Percentiles rank a stretch among this genome's conserved stretches.
Conservation (phyloP, 495 filamentous ascomycete genomes). For the Barbatosphaeria neglecta region DNA sequence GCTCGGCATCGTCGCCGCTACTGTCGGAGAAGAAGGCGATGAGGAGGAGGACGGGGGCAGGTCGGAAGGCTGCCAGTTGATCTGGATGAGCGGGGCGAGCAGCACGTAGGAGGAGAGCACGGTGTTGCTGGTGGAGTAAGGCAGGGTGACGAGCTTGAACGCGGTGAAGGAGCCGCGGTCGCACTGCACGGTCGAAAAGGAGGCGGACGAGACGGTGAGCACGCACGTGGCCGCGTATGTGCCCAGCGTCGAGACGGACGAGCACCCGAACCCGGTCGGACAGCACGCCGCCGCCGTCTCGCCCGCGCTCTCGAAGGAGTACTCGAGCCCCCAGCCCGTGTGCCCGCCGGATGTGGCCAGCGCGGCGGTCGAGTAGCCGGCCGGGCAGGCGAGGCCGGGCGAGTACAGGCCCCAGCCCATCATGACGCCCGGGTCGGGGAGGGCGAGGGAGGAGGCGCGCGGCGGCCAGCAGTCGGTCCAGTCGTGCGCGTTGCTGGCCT, state of each 20-base stretch:
- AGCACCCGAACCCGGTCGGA: slow-evolving; percentile 1
- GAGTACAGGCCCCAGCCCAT: slow-evolving; percentile 13
- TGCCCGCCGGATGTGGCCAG: slow-evolving; percentile 3
- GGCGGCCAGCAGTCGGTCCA: slow-evolving; percentile 11
- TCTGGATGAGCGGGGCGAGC: not conserved
- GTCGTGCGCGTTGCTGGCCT: not conserved
- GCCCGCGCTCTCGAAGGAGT: slow-evolving; percentile 2
- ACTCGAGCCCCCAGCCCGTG: slow-evolving; percentile 7
- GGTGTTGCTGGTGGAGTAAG: not conserved
- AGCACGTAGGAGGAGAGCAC: not conserved
- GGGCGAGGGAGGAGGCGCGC: not conserved
- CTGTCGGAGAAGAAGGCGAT: no score
- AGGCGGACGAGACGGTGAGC: slow-evolving; percentile 2
- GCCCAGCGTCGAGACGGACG: not conserved
- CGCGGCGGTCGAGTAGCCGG: slow-evolving; percentile 11
- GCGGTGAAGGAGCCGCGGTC: slow-evolving; percentile 1
- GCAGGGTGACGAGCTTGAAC: not conserved
- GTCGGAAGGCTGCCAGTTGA: not conserved
- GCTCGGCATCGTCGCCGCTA: not conserved
- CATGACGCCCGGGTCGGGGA: not conserved
- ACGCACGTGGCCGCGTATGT: slow-evolving; percentile 4
- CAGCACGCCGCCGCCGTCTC: slow-evolving; percentile 13
- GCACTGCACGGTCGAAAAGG: slow-evolving; percentile 4
- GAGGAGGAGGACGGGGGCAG: not conserved
- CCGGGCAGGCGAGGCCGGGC: slow-evolving; percentile 11